These are phyloP conservation scores for Penicillium samsonianum DNA, from an alignment of 495 filamentous ascomycete genomes.

Conservation along the genomic window DNA sequence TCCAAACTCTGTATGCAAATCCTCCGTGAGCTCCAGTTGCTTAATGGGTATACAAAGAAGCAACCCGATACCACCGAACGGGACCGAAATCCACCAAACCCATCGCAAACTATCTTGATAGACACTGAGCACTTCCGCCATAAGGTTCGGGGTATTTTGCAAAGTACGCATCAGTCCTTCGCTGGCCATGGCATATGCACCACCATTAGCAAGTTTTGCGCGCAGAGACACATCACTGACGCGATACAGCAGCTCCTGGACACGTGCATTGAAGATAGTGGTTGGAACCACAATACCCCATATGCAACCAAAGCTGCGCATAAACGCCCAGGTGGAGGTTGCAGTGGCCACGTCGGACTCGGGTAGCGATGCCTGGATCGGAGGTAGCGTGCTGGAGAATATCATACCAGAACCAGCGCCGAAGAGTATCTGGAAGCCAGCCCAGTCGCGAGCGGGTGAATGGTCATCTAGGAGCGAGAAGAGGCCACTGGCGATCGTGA, in stretches of 20 bases:
- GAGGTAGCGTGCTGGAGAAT: slow-evolving; percentile 35
- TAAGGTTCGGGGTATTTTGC: not conserved
- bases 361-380: slow-evolving; percentile 38
- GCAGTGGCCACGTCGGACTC: slow-evolving; percentile 45
- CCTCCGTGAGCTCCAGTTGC: slow-evolving; percentile 3
- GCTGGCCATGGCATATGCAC: slow-evolving; percentile 15
- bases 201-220: slow-evolving; percentile 8
- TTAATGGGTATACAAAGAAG: slow-evolving; percentile 6
- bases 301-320: slow-evolving; percentile 50
- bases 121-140: slow-evolving; percentile 9
- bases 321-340: slow-evolving; percentile 47
- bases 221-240: slow-evolving; percentile 9
- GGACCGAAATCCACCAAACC: slow-evolving; percentile 11
- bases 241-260: slow-evolving; percentile 9
- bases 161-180: slow-evolving; percentile 5
- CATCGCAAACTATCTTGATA: slow-evolving; percentile 9
- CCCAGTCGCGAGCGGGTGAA: slow-evolving; percentile 26
- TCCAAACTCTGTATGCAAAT: slow-evolving; percentile 12
- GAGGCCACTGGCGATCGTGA: slow-evolving; percentile 43
- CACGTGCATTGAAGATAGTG: slow-evolving; percentile 48
- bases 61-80: slow-evolving; percentile 5
- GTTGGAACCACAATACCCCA: slow-evolving; percentile 55
- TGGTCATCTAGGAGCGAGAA: slow-evolving; percentile 33
- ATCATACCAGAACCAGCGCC: slow-evolving; percentile 36
- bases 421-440: slow-evolving; percentile 35